Percentiles rank a stretch among this genome's conserved stretches.
These are phyloP conservation scores for Talaromyces liani DNA, from an alignment of 495 filamentous ascomycete species.

Conservation along the genomic window DNA sequence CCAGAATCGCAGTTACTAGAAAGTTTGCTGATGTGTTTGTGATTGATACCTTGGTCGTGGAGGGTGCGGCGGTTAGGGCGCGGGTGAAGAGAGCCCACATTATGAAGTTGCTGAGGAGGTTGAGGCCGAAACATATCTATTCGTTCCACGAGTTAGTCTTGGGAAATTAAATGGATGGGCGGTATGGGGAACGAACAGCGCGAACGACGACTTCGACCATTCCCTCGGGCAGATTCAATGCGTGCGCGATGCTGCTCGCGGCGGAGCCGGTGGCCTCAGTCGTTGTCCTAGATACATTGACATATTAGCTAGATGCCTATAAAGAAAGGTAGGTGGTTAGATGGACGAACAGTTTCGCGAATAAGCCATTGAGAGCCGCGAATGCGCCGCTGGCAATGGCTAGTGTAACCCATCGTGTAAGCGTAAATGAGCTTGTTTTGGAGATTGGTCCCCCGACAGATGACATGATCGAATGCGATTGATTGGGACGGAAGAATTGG, in stretches of 20 bases:
- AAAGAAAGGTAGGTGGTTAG: background rate
- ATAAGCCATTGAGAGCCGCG: conserved; percentile 90
- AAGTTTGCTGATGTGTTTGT: conserved; percentile 94
- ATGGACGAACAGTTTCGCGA: conserved; percentile 77
- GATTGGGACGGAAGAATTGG: background rate
- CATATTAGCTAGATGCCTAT: background rate
- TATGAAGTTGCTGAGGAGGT: conserved; percentile 80
- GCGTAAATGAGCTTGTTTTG: background rate
- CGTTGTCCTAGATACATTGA: conserved; percentile 8
- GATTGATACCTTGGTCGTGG: conserved; percentile 84
- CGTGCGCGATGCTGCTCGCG: background rate
- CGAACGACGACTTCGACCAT: conserved; percentile 17
- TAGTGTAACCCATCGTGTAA: conserved; percentile 61
- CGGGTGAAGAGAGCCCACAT: conserved; percentile 87
- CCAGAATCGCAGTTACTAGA: conserved; percentile 79
- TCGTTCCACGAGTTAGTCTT: background rate
- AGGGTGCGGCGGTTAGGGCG: conserved; percentile 75
- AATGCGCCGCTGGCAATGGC: conserved; percentile 82
- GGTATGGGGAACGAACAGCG: conserved; percentile 11
- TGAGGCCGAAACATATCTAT: conserved; percentile 80
- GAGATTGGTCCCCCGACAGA: background rate
- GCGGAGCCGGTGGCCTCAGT: conserved; percentile 2
- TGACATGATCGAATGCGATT: background rate
- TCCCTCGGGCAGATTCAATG: conserved; percentile 2
- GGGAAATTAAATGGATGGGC: background rate